These are phyloP conservation scores for Pythium rishiriense DNA, from an alignment of 352 stramenopile species.

Conservation along the genomic window DNA sequence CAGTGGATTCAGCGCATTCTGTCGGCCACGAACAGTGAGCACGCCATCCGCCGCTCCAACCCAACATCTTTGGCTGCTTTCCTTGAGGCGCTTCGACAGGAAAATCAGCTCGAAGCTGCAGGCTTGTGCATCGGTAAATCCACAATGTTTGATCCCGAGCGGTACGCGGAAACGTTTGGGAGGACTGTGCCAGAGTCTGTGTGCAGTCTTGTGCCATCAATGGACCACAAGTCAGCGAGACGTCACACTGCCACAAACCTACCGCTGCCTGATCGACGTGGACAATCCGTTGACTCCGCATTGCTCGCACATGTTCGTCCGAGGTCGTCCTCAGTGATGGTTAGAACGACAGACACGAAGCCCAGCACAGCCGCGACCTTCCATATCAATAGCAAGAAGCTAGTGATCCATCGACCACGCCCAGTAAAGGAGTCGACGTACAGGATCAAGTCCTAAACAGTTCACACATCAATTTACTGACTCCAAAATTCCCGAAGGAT, in stretches of 20 bases:
- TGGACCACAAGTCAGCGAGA: background rate
- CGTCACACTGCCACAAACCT: background rate
- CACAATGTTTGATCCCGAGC: constrained; percentile 30
- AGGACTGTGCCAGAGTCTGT: background rate
- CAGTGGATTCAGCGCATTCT: constrained; percentile 25
- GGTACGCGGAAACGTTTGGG: constrained; percentile 29
- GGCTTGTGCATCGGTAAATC: constrained; percentile 37
- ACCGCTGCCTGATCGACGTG: background rate
- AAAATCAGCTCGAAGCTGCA: constrained; percentile 22
- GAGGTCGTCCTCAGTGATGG: background rate
- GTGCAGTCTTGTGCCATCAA: background rate
- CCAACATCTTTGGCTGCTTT: constrained; percentile 33
- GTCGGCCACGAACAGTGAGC: background rate
- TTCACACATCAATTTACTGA: too few relatives aligned
- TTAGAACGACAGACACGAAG: background rate
- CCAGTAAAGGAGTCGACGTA: background rate
- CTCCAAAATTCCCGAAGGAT: too few relatives aligned
- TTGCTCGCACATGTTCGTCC: background rate
- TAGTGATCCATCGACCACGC: background rate
- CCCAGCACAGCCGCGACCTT: background rate
- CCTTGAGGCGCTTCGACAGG: constrained; percentile 19
- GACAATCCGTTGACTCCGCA: background rate
- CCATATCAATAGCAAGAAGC: background rate
- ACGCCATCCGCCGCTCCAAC: constrained; percentile 20
- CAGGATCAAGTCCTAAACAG: background rate